Percentiles rank a stretch among this genome's conserved stretches.
These are phyloP conservation scores for Globisporangium radiosum DNA, from an alignment of 352 stramenopile genomes.

Conservation along the genomic window DNA sequence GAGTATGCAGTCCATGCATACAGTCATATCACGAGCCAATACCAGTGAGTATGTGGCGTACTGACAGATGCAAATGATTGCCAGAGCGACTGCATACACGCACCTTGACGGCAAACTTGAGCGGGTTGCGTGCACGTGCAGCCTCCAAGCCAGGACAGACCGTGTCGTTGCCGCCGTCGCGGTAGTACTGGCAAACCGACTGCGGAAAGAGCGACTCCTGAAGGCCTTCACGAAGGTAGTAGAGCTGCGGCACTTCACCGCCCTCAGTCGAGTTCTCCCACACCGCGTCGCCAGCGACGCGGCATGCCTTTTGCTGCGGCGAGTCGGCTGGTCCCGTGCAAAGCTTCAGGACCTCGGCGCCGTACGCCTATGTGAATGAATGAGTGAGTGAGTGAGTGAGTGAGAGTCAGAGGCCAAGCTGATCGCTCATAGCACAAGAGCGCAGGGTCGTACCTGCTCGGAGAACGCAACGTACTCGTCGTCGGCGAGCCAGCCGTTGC, in stretches of 20 bases:
- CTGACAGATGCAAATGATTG: neutral
- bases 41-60: neutral
- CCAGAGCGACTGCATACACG: neutral
- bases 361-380: conserved; percentile 40
- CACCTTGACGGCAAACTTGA: conserved; percentile 65
- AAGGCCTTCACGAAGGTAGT: conserved; percentile 72
- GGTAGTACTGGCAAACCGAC: conserved; percentile 67
- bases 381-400: neutral
- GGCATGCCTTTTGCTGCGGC: conserved; percentile 59
- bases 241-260: conserved; percentile 64
- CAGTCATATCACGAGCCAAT: neutral
- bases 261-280: conserved; percentile 81
- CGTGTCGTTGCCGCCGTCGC: conserved; percentile 48
- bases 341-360: conserved; percentile 60
- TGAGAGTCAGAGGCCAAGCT: neutral
- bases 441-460: conserved; percentile 36
- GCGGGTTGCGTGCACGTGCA: conserved; percentile 47
- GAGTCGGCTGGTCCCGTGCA: conserved; percentile 59
- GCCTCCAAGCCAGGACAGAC: conserved; percentile 56
- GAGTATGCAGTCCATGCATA: neutral
- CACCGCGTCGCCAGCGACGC: conserved; percentile 59
- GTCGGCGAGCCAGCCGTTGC: conserved; percentile 53
- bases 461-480: conserved; percentile 78
- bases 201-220: conserved; percentile 68
- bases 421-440: neutral